Conservation (phyloP, 495 filamentous ascomycete genomes). For the Aeminium ludgeri region DNA sequence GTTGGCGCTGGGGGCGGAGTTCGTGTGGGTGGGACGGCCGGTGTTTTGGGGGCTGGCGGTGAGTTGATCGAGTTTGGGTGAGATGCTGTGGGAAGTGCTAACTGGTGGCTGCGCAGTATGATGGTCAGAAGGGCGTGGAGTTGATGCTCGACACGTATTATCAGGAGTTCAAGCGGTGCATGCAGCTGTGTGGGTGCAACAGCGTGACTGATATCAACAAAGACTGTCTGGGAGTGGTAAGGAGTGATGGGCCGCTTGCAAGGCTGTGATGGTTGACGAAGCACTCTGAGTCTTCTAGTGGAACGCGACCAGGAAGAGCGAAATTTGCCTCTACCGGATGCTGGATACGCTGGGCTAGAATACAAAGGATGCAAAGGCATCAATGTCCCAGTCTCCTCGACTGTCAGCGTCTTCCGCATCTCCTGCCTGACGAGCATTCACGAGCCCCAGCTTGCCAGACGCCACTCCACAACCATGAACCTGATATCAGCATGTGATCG, state of each 20-base stretch:
- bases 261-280: conserved; percentile 19
- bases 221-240: conserved; percentile 25
- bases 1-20: conserved; percentile 29
- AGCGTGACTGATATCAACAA: conserved; percentile 31
- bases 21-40: conserved; percentile 25
- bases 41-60: conserved; percentile 29
- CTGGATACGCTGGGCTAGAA: too few species aligned
- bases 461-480: too few species aligned
- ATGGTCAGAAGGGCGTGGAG: conserved; percentile 18
- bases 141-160: conserved; percentile 18
- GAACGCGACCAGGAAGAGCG: too few species aligned
- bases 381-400: too few species aligned
- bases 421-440: too few species aligned
- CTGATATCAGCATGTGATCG: too few species aligned
- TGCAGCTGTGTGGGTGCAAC: conserved; percentile 35
- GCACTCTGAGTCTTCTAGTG: too few species aligned
- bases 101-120: conserved; percentile 10
- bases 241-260: conserved; percentile 28
- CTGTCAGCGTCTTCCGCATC: too few species aligned
- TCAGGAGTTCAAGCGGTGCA: conserved; percentile 35
- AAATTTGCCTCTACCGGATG: too few species aligned
- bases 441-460: too few species aligned
- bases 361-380: too few species aligned
- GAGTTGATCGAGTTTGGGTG: conserved; percentile 1
- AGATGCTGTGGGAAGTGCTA: not conserved